Conservation (phyloP, 2,329 filamentous ascomycete species). For the Ceratocystis diversiconidia region DNA sequence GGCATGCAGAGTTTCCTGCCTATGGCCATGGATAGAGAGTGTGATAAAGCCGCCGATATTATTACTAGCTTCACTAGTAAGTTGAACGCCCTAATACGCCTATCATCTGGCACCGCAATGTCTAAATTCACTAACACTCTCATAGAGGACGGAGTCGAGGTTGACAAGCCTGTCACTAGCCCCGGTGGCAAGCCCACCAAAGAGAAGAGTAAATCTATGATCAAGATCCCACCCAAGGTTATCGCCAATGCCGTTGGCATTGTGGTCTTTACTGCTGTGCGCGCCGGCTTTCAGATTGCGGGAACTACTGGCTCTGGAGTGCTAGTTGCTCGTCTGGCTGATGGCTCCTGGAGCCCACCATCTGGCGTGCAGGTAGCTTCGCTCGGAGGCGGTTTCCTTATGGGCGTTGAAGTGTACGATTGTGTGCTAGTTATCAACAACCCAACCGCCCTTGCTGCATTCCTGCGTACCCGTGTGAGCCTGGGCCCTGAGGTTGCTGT, state of each 20-base stretch:
- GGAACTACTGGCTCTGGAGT: slow-evolving; percentile 55
- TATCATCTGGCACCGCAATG: neutral
- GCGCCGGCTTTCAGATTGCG: slow-evolving; percentile 49
- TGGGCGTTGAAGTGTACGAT: slow-evolving; percentile 78
- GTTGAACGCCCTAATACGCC: slow-evolving; percentile 24
- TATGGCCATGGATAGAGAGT: slow-evolving; percentile 72
- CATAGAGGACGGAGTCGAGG: slow-evolving; percentile 33
- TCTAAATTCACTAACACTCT: neutral
- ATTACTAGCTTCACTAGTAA: slow-evolving; percentile 72
- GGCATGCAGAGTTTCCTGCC: slow-evolving; percentile 80
- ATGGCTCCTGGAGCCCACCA: slow-evolving; percentile 64
- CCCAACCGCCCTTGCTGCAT: slow-evolving; percentile 58
- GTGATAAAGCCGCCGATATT: slow-evolving; percentile 79
- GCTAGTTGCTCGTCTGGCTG: slow-evolving; percentile 45
- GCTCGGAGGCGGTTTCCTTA: slow-evolving; percentile 62
- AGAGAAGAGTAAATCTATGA: slow-evolving; percentile 32
- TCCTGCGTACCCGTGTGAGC: slow-evolving; percentile 60
- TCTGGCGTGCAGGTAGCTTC: slow-evolving; percentile 73
- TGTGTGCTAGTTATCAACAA: slow-evolving; percentile 80
- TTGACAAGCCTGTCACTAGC: slow-evolving; percentile 31
- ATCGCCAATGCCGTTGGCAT: slow-evolving; percentile 53
- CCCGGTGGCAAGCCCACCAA: slow-evolving; percentile 26
- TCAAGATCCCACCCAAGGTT: slow-evolving; percentile 43
- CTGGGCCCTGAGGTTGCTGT: slow-evolving; percentile 67
- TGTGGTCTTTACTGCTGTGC: slow-evolving; percentile 59